Evolutionary conservation across 1,284 basidiomycete species (phyloP), one percentile per base, ranked within the genome.

Genomic region (Tausonia pullulans): DNA sequence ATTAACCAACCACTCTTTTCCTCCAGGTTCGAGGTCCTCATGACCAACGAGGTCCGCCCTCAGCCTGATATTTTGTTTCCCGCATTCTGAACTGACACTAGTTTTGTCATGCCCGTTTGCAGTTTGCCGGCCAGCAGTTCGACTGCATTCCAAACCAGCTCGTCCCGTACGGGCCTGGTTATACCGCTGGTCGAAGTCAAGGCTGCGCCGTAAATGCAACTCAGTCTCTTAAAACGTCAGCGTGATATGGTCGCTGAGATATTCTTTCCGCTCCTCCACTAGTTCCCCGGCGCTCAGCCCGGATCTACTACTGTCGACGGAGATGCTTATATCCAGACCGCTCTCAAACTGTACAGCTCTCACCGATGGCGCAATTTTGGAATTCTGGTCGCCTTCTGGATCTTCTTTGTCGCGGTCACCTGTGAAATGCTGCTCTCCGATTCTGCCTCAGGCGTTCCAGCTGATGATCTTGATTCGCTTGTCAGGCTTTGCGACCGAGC

Each of bases 341-440:
- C 74, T 14, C 77, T 78, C 62, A 67, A 70, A 10, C 79, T 79
- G 71, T 68, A 70, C 62, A 69, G 70, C 55, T 58, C 56, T 10
- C 72, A 78, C 65, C 70, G 78, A 16, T 79, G 78, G 77, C 72
- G 78, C 65, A 79, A 81, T 70, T 75, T 79, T 50, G 79, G 75
- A 50, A 76, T 80, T 65, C 69, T 79, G 59, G 66, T 77, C 8
- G 71, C 70, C 8, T 72, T 77, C 45, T 75, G 74, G 64, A 56
- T 76, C 44, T 71, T 70, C 51, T 72, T 71, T 11, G 61, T 57
- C 40, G 51, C 66, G 13, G 57, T 70, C 11, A 52, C 57, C 16
- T 27, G 27, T 27, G 27, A 27, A 27, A 27, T 27, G 27, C 27
- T 27, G 27, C 27, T 27, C 27, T 27, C 27, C 27, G 27, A 1